Percentiles rank a stretch among this genome's conserved stretches.
Conservation (phyloP, 2,329 filamentous ascomycete genomes). For the Nemania sp. region DNA sequence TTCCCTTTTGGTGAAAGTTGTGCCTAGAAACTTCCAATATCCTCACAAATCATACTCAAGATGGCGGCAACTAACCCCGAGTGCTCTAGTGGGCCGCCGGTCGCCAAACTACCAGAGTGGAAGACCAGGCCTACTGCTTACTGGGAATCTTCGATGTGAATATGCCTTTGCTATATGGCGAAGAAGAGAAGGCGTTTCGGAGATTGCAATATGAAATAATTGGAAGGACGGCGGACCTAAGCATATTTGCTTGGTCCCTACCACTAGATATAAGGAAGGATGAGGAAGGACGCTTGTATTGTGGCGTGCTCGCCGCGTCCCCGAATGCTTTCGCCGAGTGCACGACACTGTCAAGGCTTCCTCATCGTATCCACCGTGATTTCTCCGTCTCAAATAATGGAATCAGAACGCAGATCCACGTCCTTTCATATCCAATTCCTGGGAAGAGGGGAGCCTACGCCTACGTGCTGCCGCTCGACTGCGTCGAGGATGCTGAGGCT, state of each 20-base stretch:
- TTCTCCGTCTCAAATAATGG: constrained; percentile 24
- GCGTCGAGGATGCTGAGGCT: neutral
- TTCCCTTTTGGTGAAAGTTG: too few species aligned
- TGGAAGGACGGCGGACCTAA: constrained; percentile 12
- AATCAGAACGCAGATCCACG: constrained; percentile 12
- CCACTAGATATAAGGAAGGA: neutral
- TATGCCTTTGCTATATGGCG: constrained; percentile 31
- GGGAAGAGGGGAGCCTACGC: constrained; percentile 2
- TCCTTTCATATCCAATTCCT: constrained; percentile 11
- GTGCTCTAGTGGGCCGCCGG: constrained; percentile 28
- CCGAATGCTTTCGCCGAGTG: constrained; percentile 12
- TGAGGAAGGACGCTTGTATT: constrained; percentile 7
- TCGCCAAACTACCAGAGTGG: constrained; percentile 19
- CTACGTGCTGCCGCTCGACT: constrained; percentile 17
- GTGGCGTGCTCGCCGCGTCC: constrained; percentile 20
- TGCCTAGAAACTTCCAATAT: too few species aligned
- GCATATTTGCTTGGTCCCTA: constrained; percentile 28
- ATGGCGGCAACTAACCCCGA: too few species aligned
- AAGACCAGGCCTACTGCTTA: constrained; percentile 31
- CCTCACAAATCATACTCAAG: too few species aligned
- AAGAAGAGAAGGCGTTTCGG: constrained; percentile 23
- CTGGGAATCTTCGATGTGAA: constrained; percentile 30
- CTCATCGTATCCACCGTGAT: constrained; percentile 18
- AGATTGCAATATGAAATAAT: constrained; percentile 30
- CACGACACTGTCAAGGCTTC: neutral